Conservation (phyloP, 345 rosid genomes). For the Eucalyptus polybractea region DNA sequence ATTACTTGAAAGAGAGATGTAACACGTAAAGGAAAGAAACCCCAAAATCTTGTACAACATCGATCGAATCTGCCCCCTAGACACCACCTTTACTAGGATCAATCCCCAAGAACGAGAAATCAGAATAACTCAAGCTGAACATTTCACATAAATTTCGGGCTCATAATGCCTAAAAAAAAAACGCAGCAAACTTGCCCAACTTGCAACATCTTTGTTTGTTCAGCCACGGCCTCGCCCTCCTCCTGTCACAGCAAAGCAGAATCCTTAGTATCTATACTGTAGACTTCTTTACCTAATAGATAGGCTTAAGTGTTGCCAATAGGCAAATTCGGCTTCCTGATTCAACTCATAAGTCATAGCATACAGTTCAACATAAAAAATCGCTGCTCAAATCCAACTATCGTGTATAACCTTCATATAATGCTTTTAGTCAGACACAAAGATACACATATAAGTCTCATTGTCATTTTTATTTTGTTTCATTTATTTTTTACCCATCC, state of each 20-base stretch:
- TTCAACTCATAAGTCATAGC: not conserved
- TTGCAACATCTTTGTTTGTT: not conserved
- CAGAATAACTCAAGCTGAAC: not conserved
- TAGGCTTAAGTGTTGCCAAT: not conserved
- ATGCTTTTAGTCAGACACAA: not conserved
- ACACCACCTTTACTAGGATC: not conserved
- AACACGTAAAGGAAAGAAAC: not conserved
- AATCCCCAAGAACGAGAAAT: not conserved
- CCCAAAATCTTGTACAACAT: not conserved
- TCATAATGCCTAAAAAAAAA: conserved; percentile 17
- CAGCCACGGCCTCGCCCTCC: conserved; percentile 55
- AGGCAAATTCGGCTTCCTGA: not conserved
- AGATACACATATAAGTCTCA: not conserved
- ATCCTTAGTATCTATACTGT: not conserved
- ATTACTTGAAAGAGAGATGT: not conserved
- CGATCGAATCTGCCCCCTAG: not conserved
- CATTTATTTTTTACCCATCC: not conserved
- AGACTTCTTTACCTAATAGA: not conserved
- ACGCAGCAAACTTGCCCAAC: conserved; percentile 1
- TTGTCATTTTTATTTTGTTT: not conserved
- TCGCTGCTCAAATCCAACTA: not conserved
- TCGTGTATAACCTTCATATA: not conserved
- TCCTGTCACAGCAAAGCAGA: conserved; percentile 17
- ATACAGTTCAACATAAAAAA: not conserved
- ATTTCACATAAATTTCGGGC: conserved; percentile 1